Evolutionary conservation across 2,329 filamentous ascomycete species (phyloP), one percentile per base, ranked within the genome.

Genomic region (Microdochium bolleyi): DNA sequence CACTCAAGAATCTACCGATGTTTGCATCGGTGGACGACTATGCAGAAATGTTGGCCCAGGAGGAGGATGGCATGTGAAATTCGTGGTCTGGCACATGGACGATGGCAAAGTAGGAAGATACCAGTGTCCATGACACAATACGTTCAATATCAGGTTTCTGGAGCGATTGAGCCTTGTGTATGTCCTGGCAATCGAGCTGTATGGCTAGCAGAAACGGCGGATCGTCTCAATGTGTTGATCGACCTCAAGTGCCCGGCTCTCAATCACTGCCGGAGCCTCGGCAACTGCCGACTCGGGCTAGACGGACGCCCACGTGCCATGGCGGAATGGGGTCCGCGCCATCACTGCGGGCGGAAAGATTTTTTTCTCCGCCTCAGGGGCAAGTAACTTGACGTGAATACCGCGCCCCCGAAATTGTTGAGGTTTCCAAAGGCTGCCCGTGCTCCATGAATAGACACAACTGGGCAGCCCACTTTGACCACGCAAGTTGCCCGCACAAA

Each of bases 21-120:
- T 99, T 99, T 74, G 94, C 95, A 21, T 95, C 89, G 30, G 87
- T 80, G 30, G 94, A 97, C 52, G 94, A 97, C 67, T 99, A 97
- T 69, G 92, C 91, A 16, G 88, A 87, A 62, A 78, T 96, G 72
- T 71, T 96, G 67, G 88, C 78, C 3, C 80, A 83, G 57, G 89
- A 94, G 51, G 83, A 84, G 56, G 84, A 84, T 19, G 41, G 41
- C 14, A 21, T 46, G 16, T 46, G 19, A 19, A 24, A 7, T 5
- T 7, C 19, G 71, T 71, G 49, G 53, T 57, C 22, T 57, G 57
- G 24, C 38, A 51, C 25, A 22, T 24, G 21, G n/a, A 50, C 27
- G 5, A 30, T 30, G 27, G 27, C 27, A 30, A 30, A 5, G 11
- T 30, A 30, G 11, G 5, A 30, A 30, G 11, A 11, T 5, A 5